A percentile compares a stretch with the other conserved stretches of the same genome.
Conservation (phyloP, 2,329 filamentous ascomycete species). For the Venturiaceae sp. region DNA sequence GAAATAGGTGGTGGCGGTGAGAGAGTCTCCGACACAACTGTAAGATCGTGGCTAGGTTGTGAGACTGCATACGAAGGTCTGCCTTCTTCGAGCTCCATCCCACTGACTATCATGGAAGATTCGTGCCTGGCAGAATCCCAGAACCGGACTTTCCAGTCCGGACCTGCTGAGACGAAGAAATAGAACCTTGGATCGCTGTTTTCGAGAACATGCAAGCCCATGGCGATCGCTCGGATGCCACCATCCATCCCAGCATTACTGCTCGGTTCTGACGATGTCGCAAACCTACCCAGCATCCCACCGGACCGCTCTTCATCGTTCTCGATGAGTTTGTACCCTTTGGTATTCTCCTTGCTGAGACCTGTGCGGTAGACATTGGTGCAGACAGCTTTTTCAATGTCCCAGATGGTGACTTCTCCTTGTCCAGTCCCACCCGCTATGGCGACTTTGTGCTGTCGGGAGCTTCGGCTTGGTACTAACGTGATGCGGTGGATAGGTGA, state of each 20-base stretch:
- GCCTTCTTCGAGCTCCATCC: constrained; percentile 58
- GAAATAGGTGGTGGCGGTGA: neutral
- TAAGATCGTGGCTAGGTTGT: constrained; percentile 4
- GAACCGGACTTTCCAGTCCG: constrained; percentile 84
- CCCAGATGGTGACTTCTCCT: constrained; percentile 91
- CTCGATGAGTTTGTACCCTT: constrained; percentile 72
- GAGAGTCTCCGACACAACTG: constrained; percentile 3
- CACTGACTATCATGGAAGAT: constrained; percentile 71
- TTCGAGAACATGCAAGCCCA: constrained; percentile 61
- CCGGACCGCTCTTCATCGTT: constrained; percentile 85
- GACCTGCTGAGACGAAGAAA: constrained; percentile 79
- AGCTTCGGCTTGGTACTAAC: constrained; percentile 56
- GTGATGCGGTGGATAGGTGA: constrained; percentile 70
- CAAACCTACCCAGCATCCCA: constrained; percentile 78
- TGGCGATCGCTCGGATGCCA: constrained; percentile 65
- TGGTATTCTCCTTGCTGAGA: constrained; percentile 32
- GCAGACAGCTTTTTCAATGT: constrained; percentile 81
- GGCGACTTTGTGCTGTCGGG: constrained; percentile 63
- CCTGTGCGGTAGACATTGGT: constrained; percentile 76
- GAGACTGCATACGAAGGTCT: constrained; percentile 60
- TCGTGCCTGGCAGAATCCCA: constrained; percentile 82
- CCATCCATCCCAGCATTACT: constrained; percentile 45
- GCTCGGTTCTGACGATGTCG: constrained; percentile 50
- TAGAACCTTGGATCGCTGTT: constrained; percentile 62
- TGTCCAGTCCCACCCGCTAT: constrained; percentile 79